Percentiles rank a stretch among this genome's conserved stretches.
These are phyloP conservation scores for Zelonia costaricensis DNA, from an alignment of 208 protist genomes.

Conservation along the genomic window DNA sequence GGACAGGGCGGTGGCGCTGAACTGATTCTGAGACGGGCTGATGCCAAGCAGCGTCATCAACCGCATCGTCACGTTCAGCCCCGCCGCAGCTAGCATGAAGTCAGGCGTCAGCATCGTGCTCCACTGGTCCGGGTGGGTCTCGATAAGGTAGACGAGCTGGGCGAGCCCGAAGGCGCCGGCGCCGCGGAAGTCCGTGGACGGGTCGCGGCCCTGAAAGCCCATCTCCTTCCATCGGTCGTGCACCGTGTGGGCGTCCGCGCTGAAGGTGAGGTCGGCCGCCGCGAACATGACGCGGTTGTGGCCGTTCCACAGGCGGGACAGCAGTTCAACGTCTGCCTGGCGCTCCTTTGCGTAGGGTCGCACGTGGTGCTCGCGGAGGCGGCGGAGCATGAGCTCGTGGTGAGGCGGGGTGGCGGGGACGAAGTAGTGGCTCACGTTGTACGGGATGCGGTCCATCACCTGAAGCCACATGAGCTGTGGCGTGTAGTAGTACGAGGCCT, in stretches of 20 bases:
- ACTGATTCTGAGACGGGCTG: conserved; percentile 25
- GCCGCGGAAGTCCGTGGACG: conserved; percentile 87
- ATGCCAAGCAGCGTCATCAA: conserved; percentile 57
- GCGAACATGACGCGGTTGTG: conserved; percentile 41
- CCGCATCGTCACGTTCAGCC: conserved; percentile 81
- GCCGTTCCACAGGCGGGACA: conserved; percentile 49
- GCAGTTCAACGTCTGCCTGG: conserved; percentile 34
- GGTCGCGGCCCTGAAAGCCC: conserved; percentile 86
- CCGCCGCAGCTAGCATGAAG: conserved; percentile 60
- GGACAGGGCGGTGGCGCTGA: conserved; percentile 32
- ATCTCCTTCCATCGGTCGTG: conserved; percentile 76
- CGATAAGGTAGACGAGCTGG: conserved; percentile 77
- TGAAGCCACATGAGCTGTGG: conserved; percentile 23
- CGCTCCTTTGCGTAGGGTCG: conserved; percentile 23
- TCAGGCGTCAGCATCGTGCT: conserved; percentile 28
- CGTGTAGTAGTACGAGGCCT: conserved; percentile 22
- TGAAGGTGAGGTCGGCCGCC: conserved; percentile 14
- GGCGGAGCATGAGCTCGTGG: conserved; percentile 25
- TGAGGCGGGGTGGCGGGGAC: conserved; percentile 14
- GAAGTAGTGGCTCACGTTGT: conserved; percentile 26
- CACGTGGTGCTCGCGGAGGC: conserved; percentile 29
- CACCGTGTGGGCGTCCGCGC: conserved; percentile 11
- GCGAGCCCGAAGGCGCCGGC: conserved; percentile 69
- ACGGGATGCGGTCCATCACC: conserved; percentile 36
- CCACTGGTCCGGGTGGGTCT: conserved; percentile 60